Percentiles rank a stretch among this genome's conserved stretches.
phyloP scores from a whole-genome alignment of 2,329 filamentous ascomycete genomes.

The Fusarium tupiense region DNA sequence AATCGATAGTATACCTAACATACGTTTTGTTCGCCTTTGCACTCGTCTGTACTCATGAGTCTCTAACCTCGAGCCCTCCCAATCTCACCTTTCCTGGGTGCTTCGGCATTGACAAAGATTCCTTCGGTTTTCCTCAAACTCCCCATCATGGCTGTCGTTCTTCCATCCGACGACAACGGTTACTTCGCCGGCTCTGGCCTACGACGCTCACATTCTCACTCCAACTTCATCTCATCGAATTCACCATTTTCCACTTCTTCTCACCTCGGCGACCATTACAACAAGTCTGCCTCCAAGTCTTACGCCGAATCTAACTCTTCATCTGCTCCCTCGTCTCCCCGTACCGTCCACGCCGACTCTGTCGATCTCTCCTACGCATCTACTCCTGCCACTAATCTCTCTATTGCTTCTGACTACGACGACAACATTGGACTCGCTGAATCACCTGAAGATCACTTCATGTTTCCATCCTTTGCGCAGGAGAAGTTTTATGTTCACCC shows the following conservation, averaged over 20 bases:
- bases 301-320: constrained; percentile 61
- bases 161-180: constrained; percentile 65
- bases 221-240: constrained; percentile 60
- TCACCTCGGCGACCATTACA: constrained; percentile 59
- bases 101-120: constrained; percentile 38
- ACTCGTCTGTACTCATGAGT: constrained; percentile 37
- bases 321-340: constrained; percentile 66
- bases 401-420: constrained; percentile 67
- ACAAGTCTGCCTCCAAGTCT: constrained; percentile 53
- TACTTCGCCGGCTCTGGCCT: constrained; percentile 65
- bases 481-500: constrained; percentile 55
- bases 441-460: constrained; percentile 58
- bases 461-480: constrained; percentile 58
- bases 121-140: constrained; percentile 30
- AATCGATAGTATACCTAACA: background rate
- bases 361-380: constrained; percentile 68
- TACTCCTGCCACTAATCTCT: constrained; percentile 71
- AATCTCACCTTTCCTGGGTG: constrained; percentile 30
- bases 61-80: constrained; percentile 21
- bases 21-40: background rate
- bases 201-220: constrained; percentile 69
- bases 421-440: constrained; percentile 57
- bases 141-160: constrained; percentile 63
- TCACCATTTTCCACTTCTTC: constrained; percentile 57
- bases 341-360: constrained; percentile 61